phyloP scores from a whole-genome alignment of 2,329 filamentous ascomycete genomes.

The Ophiocordyceps unilateralis region DNA sequence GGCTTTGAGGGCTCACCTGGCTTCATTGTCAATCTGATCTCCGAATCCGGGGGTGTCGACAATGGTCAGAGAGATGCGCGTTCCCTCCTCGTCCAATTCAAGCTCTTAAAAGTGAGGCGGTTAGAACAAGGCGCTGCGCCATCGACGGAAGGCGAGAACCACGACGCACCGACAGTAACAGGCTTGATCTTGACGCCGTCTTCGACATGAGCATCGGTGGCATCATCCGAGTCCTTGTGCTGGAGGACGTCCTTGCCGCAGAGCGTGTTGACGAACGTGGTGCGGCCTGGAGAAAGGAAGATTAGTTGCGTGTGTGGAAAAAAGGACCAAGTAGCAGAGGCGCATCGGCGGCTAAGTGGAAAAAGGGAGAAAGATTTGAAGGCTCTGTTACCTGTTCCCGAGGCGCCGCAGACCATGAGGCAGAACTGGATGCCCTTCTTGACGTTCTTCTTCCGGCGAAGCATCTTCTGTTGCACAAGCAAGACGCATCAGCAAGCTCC shows the following conservation, averaged over 20 bases:
- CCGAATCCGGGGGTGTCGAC: constrained; percentile 97
- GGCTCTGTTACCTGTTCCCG: constrained; percentile 65
- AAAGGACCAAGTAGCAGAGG: background rate
- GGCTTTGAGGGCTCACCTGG: constrained; percentile 43
- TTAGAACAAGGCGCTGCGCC: background rate
- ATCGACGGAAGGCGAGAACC: background rate
- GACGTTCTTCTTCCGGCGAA: constrained; percentile 99
- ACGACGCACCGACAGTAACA: constrained; percentile 67
- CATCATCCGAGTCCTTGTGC: constrained; percentile 87
- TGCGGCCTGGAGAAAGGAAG: constrained; percentile 47
- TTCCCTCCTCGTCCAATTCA: constrained; percentile 95
- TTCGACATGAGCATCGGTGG: constrained; percentile 74
- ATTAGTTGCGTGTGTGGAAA: background rate
- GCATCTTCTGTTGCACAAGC: constrained; percentile 54
- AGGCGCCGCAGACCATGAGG: constrained; percentile 98
- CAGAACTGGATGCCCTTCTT: constrained; percentile 99
- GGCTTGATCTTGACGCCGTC: constrained; percentile 98
- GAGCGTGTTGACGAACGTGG: constrained; percentile 98
- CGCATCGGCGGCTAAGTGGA: background rate
- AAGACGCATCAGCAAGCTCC: background rate
- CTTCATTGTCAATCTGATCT: constrained; percentile 98
- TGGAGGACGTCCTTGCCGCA: constrained; percentile 85
- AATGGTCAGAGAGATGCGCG: constrained; percentile 92
- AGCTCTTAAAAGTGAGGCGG: constrained; percentile 41
- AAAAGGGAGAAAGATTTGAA: constrained; percentile 11